Conservation (phyloP, 805 yeast species). For the Candida maltosa region DNA sequence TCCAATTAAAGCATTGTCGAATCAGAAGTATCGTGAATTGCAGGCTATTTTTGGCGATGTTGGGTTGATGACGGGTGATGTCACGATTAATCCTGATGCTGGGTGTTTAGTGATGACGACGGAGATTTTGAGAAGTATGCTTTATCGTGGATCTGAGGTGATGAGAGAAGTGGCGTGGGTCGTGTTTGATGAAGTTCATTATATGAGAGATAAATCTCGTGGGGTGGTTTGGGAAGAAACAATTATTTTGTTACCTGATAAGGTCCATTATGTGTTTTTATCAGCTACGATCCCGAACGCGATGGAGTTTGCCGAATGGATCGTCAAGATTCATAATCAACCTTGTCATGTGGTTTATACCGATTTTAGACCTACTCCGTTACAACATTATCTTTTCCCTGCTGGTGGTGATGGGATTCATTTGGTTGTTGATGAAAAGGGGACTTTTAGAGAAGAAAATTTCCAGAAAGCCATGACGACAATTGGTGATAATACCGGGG, state of each 20-base stretch:
- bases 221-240: conserved; percentile 99
- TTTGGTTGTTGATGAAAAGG: conserved; percentile 95
- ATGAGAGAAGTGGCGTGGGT: conserved; percentile 99
- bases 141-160: conserved; percentile 94
- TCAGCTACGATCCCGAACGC: conserved; percentile 98
- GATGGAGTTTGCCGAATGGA: conserved; percentile 98
- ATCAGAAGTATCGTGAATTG: conserved; percentile 90
- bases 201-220: conserved; percentile 95
- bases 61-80: conserved; percentile 99
- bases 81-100: conserved; percentile 96
- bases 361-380: conserved; percentile 97
- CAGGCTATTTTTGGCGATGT: conserved; percentile 94
- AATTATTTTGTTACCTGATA: conserved; percentile 90
- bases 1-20: conserved; percentile 91
- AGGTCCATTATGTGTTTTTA: conserved; percentile 87
- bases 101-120: conserved; percentile 99
- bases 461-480: conserved; percentile 98
- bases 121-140: conserved; percentile 94
- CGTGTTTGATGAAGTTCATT: conserved; percentile 95
- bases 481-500: conserved; percentile 77
- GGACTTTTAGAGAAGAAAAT: conserved; percentile 93
- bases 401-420: conserved; percentile 99
- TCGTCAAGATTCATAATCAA: conserved; percentile 88
- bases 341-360: conserved; percentile 99
- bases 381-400: conserved; percentile 95